phyloP scores from a whole-genome alignment of 768 basidiomycete genomes.

The Suillus plorans region DNA sequence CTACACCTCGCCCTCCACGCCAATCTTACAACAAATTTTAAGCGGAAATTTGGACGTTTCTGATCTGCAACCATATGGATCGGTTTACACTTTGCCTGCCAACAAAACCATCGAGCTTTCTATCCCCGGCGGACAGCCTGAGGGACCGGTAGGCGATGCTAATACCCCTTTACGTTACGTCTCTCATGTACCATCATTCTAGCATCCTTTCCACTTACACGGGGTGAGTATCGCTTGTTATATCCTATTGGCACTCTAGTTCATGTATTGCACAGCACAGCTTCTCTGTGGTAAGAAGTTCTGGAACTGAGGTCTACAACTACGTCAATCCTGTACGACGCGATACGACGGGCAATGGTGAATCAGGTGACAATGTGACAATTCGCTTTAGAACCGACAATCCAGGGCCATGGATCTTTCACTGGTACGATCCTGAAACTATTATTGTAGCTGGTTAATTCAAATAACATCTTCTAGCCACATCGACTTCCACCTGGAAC shows the following conservation, averaged over 20 bases:
- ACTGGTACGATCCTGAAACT: conserved; percentile 25
- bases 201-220: conserved; percentile 24
- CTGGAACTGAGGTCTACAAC: conserved; percentile 35
- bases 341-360: conserved; percentile 44
- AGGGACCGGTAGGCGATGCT: conserved; percentile 30
- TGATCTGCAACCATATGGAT: conserved; percentile 13
- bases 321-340: conserved; percentile 49
- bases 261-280: conserved; percentile 29
- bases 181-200: background rate
- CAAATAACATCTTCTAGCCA: conserved; percentile 22
- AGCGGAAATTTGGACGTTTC: conserved; percentile 10
- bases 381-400: conserved; percentile 69
- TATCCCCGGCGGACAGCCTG: conserved; percentile 16
- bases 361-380: conserved; percentile 40
- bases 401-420: conserved; percentile 58
- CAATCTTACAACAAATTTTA: conserved; percentile 23
- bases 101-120: conserved; percentile 15
- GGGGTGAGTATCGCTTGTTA: conserved; percentile 12
- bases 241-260: background rate
- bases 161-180: background rate
- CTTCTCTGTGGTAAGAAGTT: conserved; percentile 43
- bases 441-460: background rate
- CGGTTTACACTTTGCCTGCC: conserved; percentile 16
- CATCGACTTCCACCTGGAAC: conserved; percentile 38
- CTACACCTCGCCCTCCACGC: conserved; percentile 17